Evolutionary conservation across 1,284 basidiomycete genomes (phyloP), one percentile per base, ranked within the genome.

Genomic region (Neolentinus lepideus): DNA sequence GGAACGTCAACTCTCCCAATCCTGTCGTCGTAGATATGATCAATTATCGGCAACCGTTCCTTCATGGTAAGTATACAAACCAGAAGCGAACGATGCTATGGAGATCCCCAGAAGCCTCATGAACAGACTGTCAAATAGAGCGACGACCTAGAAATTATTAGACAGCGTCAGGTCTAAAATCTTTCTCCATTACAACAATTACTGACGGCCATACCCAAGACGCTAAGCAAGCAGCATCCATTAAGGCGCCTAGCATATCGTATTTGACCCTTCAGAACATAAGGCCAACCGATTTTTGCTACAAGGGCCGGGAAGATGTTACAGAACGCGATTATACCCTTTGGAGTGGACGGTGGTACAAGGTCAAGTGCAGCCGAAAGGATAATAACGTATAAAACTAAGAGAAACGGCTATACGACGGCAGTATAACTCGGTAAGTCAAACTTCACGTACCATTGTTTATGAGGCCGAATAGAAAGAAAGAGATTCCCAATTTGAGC

Each of bases 321-420:
- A 73, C 90, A 93, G 68, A 96, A 94, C 0, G 89, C 86, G 52
- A 97, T 92, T 56, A 98, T 84, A n/a, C 94, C 95, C 65, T 92
- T 92, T 0, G 94, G 94, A 0, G 91, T 94, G 2, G 87, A 82
- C 0, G 90, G 83, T 2, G 95, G 92, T 0, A 98, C 93, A 2
- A 99, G 80, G 69, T 99, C 96, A 14, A 98, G 77, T 0, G 96
- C 96, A 3, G 96, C 96, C 1, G 93, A 96, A 24, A 98, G 81
- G 60, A 98, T 98, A 61, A 99, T 91, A 33, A 98, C 95, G 69
- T 98, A 97, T 57, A 94, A 76, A 10, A 94, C 92, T 93, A n/a
- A 46, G 4, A 21, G 27, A 50, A 50, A 25, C 4, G 6, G 11
- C 12, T 50, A 16, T 4, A 10, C 19, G 25, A 22, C 6, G 47